Evolutionary conservation across 75 land plant genomes (phyloP).

Genomic region (Adiantum capillusveneris): DNA sequence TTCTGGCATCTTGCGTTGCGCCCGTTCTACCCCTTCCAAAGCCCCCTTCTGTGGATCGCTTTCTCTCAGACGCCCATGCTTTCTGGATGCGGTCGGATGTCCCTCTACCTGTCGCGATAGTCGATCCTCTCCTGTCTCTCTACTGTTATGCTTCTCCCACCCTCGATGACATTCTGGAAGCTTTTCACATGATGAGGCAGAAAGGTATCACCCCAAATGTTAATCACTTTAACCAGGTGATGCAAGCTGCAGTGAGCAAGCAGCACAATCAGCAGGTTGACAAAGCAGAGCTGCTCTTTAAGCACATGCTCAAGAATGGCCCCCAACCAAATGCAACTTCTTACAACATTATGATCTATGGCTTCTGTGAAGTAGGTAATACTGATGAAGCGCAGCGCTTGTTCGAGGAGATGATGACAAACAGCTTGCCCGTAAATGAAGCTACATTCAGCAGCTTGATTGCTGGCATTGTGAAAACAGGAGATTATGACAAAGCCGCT

Average conservation of each 20-base stretch:
- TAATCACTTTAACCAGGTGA: not conserved
- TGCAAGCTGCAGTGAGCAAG: constrained; percentile 2
- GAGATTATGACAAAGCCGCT: constrained; percentile 35
- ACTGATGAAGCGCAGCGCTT: constrained; percentile 35
- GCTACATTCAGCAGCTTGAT: constrained; percentile 39
- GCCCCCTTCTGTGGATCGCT: not conserved
- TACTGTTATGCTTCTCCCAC: not conserved
- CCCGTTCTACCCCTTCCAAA: not conserved
- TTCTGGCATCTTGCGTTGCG: not conserved
- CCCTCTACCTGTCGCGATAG: not conserved
- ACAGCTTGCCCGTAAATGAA: constrained; percentile 39
- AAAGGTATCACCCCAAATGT: not conserved
- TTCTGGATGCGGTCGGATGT: not conserved
- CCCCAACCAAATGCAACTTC: constrained; percentile 36
- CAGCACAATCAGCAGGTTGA: not conserved
- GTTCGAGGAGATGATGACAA: constrained; percentile 40
- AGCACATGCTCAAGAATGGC: not conserved
- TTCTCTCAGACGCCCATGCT: not conserved
- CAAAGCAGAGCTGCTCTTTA: not conserved
- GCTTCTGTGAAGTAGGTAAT: constrained; percentile 47
- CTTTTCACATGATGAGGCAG: not conserved
- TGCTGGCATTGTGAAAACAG: constrained; percentile 37
- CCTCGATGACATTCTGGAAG: not conserved
- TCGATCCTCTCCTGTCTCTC: constrained; percentile 3
- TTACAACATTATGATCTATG: constrained; percentile 49